phyloP scores from a whole-genome alignment of 129 eudicot genomes.

The Glebionis coronaria region DNA sequence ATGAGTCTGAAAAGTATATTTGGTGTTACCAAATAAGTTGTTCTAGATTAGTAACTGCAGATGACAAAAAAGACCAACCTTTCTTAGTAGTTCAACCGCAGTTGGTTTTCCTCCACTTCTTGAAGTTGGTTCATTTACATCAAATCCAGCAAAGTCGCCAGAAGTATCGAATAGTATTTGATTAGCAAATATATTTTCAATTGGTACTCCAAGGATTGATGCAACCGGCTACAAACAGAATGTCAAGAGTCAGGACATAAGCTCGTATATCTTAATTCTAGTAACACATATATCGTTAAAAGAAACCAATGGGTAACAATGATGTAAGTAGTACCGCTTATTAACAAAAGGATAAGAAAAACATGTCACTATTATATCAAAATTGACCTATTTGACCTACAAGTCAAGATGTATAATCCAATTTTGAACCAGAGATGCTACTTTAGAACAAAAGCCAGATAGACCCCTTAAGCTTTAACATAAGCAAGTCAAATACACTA shows the following conservation, averaged over 20 bases:
- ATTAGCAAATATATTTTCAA: conserved; percentile 83
- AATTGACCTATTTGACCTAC: conserved; percentile 1
- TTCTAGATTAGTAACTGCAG: not conserved
- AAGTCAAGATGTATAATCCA: not conserved
- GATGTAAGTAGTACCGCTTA: not conserved
- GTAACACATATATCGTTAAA: too few relatives aligned
- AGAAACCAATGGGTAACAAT: too few relatives aligned
- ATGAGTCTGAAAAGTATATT: conserved; percentile 50
- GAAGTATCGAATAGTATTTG: conserved; percentile 62
- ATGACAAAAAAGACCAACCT: conserved; percentile 42
- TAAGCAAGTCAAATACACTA: too few relatives aligned
- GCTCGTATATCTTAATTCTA: too few relatives aligned
- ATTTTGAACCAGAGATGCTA: not conserved
- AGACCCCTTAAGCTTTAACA: too few relatives aligned
- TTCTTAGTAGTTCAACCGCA: conserved; percentile 76
- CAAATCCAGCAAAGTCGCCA: conserved; percentile 90
- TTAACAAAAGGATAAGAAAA: not conserved
- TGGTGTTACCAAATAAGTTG: not conserved
- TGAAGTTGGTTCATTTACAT: conserved; percentile 85
- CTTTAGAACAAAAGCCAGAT: not conserved
- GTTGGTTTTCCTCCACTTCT: conserved; percentile 93
- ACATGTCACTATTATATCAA: not conserved
- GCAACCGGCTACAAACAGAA: conserved; percentile 72
- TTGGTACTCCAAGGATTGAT: conserved; percentile 78
- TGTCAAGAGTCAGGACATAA: not conserved